Evolutionary conservation across 78 protist genomes (phyloP).

Genomic region (Trichosphaerium sp.): DNA sequence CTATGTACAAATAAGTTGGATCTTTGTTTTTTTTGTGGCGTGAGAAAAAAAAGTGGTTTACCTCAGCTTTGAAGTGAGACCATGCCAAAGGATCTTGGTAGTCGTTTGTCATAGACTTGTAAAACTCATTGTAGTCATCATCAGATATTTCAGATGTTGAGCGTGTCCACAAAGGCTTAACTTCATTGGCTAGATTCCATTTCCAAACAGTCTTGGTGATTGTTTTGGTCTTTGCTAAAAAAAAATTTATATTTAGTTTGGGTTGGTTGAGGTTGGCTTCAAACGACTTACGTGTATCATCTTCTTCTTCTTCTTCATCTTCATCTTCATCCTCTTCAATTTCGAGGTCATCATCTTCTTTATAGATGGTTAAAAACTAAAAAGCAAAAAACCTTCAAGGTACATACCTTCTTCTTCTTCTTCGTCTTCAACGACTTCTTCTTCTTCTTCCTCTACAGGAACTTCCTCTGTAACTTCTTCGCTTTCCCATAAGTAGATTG

Average conservation of each 20-base stretch:
- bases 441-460: slow-evolving; percentile 40
- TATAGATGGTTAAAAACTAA: too few relatives aligned
- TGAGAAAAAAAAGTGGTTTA: not conserved
- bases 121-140: slow-evolving; percentile 92
- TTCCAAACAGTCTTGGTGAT: slow-evolving; percentile 35
- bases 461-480: slow-evolving; percentile 41
- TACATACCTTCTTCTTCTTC: not conserved
- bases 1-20: slow-evolving; percentile 29
- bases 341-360: not conserved
- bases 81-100: slow-evolving; percentile 67
- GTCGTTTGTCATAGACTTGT: slow-evolving; percentile 75
- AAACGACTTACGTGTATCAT: too few relatives aligned
- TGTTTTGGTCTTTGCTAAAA: not conserved
- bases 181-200: slow-evolving; percentile 80
- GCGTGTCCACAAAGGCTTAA: slow-evolving; percentile 96
- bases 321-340: slow-evolving; percentile 10
- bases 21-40: not conserved
- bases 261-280: too few relatives aligned
- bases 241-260: not conserved
- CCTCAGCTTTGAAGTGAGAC: slow-evolving; percentile 83
- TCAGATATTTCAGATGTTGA: slow-evolving; percentile 73
- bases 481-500: slow-evolving; percentile 75
- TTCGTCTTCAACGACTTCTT: slow-evolving; percentile 30
- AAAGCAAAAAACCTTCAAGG: not conserved
- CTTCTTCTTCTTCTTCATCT: slow-evolving; percentile 21